phyloP scores from a whole-genome alignment of 1,139 yeast genomes.

The Blastobotrys arbuscula region DNA sequence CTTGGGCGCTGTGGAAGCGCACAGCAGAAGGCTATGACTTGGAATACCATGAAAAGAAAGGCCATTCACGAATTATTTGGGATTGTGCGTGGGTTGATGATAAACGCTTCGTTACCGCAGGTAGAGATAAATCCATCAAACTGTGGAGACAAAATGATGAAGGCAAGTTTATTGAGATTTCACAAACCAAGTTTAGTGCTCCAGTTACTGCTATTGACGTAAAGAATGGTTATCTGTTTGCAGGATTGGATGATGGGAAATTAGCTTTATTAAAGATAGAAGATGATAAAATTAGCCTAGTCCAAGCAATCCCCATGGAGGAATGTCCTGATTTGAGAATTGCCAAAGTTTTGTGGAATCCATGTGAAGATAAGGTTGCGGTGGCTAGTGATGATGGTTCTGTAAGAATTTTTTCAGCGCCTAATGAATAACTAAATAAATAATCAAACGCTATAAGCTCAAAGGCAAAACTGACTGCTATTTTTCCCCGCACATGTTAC shows the following conservation, averaged over 20 bases:
- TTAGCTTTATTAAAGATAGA: constrained; percentile 33
- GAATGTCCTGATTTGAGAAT: constrained; percentile 54
- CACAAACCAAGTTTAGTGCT: constrained; percentile 31
- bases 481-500: neutral
- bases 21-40: constrained; percentile 38
- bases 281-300: constrained; percentile 16
- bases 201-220: constrained; percentile 75
- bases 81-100: constrained; percentile 70
- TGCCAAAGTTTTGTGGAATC: constrained; percentile 43
- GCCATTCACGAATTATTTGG: constrained; percentile 92
- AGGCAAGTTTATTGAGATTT: constrained; percentile 18
- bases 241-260: constrained; percentile 70
- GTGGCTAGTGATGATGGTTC: constrained; percentile 69
- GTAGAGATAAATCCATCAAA: constrained; percentile 79
- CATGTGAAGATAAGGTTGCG: constrained; percentile 40
- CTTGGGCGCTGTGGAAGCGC: constrained; percentile 70
- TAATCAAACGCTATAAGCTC: neutral
- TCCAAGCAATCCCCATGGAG: constrained; percentile 34
- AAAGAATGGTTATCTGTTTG: constrained; percentile 44
- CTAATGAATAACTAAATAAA: too few species aligned
- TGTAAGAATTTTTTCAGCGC: constrained; percentile 30
- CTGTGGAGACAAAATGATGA: constrained; percentile 49
- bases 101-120: constrained; percentile 62
- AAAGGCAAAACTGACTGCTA: too few species aligned
- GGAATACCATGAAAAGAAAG: constrained; percentile 49